Percentiles rank a stretch among this genome's conserved stretches.
These are phyloP conservation scores for Setomelanomma holmii DNA, from an alignment of 2,329 filamentous ascomycete genomes.

Conservation along the genomic window DNA sequence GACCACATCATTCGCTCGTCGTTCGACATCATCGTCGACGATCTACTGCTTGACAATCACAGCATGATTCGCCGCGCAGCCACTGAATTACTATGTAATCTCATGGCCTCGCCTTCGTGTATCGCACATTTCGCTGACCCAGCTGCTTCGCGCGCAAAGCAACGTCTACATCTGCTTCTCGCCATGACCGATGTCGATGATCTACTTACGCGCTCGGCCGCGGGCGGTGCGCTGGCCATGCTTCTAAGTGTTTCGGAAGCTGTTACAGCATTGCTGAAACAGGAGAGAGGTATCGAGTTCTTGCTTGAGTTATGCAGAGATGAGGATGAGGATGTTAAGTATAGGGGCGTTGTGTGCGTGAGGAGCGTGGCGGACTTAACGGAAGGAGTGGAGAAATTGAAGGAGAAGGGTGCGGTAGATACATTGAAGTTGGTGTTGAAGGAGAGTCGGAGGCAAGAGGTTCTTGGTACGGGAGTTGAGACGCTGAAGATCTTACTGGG, in stretches of 20 bases:
- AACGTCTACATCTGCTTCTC: constrained; percentile 81
- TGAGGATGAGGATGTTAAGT: constrained; percentile 68
- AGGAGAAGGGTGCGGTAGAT: constrained; percentile 69
- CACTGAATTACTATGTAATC: constrained; percentile 89
- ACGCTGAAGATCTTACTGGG: constrained; percentile 71
- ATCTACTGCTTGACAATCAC: constrained; percentile 80
- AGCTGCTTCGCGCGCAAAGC: constrained; percentile 67
- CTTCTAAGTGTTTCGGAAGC: constrained; percentile 80
- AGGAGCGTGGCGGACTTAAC: constrained; percentile 74
- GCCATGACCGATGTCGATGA: constrained; percentile 90
- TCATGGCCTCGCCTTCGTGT: constrained; percentile 74
- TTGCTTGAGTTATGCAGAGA: constrained; percentile 82
- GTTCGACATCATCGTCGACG: constrained; percentile 76
- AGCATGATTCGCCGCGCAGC: constrained; percentile 79
- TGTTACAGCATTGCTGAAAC: constrained; percentile 71
- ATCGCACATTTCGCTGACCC: constrained; percentile 73
- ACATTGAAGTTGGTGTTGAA: constrained; percentile 73
- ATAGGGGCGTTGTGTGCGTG: constrained; percentile 77
- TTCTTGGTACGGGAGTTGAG: constrained; percentile 74
- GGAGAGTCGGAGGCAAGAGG: constrained; percentile 71
- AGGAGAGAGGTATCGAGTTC: constrained; percentile 74
- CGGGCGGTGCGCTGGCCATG: constrained; percentile 86
- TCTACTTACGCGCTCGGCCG: constrained; percentile 77
- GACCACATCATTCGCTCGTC: constrained; percentile 74
- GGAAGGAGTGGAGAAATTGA: constrained; percentile 44